Base-by-base conservation (phyloP, 495 filamentous ascomycete species). In the Hypoxylon rickii region DNA sequence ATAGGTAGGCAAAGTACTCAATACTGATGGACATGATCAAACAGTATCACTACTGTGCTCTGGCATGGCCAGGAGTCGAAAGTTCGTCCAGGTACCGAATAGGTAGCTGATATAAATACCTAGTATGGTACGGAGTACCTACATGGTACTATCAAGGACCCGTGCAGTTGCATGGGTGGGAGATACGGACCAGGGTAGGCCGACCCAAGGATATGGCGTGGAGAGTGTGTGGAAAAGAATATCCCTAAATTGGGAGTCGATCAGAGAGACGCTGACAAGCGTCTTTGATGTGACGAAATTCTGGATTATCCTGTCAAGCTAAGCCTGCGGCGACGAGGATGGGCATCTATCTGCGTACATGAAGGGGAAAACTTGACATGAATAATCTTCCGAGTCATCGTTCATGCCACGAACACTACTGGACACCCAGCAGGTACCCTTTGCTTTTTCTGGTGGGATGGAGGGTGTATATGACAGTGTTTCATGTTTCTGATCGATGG, bases 201-300 rank as follows among this genome's bases (percentile, higher is more conserved):
- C 15, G 52, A 62, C 58, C 58, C 58, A 62, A 57, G 58, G 52
- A 40, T 52, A 62, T 57, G 58, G 58, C 36, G 38, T 62, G 47
- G 52, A 52, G 16, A 44, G 38, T 41, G 48, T 62, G 48, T 62
- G 52, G 52, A 48, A 52, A 47, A 51, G 33, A 51, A 57, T 49
- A 53, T 56, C 58, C 52, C 51, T 62, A 55, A 55, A 56, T 55
- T 56, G 41, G 32, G 20, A 44, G 52, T 39, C 48, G 47, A 51
- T 50, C 41, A 43, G 17, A 52, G 42, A 40, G 24, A 16, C 21
- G 47, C 43, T 52, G 42, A 44, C 33, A 19, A 51, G 5, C 19
- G 20, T 38, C 36, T 38, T 44, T 20, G 32, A 22, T 41, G 43
- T 57, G 58, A 62, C 43, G 42, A 57, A 62, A 52, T 10, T 13